These are phyloP conservation scores for Kwoniella europaea DNA, from an alignment of 768 basidiomycete species.

Conservation along the genomic window DNA sequence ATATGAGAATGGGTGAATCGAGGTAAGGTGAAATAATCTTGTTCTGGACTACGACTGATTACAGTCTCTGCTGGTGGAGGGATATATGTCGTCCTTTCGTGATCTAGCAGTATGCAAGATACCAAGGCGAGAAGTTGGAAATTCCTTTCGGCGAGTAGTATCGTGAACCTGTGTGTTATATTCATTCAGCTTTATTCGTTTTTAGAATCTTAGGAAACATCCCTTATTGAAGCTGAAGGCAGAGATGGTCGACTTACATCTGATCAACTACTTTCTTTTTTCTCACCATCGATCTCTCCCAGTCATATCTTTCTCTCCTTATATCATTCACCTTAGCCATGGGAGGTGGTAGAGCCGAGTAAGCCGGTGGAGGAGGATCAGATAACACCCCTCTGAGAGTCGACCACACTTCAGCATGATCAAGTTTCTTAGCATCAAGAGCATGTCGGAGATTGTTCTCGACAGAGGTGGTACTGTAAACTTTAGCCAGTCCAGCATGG, in stretches of 20 bases:
- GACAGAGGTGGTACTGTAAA: slow-evolving; percentile 30
- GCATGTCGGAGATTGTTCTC: slow-evolving; percentile 40
- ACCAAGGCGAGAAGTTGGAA: slow-evolving; percentile 51
- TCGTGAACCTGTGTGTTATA: slow-evolving; percentile 25
- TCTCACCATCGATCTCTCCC: slow-evolving; percentile 39
- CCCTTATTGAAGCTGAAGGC: too few relatives aligned
- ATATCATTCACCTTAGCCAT: slow-evolving; percentile 11
- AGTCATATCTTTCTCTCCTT: slow-evolving; percentile 32
- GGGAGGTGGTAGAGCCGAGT: slow-evolving; percentile 34
- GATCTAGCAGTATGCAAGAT: slow-evolving; percentile 33
- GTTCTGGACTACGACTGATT: slow-evolving; percentile 36
- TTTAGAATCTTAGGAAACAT: too few relatives aligned
- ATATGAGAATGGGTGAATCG: slow-evolving; percentile 20
- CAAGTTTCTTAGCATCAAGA: slow-evolving; percentile 35
- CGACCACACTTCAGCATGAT: slow-evolving; percentile 50
- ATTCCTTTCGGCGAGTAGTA: slow-evolving; percentile 36
- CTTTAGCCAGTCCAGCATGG: slow-evolving; percentile 30
- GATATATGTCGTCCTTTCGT: slow-evolving; percentile 15
- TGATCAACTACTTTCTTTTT: slow-evolving; percentile 35
- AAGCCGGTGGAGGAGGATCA: slow-evolving; percentile 50
- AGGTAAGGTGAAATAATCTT: slow-evolving; percentile 51
- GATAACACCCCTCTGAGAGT: slow-evolving; percentile 37
- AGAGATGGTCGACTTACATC: slow-evolving; percentile 29
- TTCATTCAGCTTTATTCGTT: not conserved
- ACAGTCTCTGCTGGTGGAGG: slow-evolving; percentile 29